Evolutionary conservation across 768 basidiomycete genomes (phyloP).

Genomic region (Tricholoma sp.): DNA sequence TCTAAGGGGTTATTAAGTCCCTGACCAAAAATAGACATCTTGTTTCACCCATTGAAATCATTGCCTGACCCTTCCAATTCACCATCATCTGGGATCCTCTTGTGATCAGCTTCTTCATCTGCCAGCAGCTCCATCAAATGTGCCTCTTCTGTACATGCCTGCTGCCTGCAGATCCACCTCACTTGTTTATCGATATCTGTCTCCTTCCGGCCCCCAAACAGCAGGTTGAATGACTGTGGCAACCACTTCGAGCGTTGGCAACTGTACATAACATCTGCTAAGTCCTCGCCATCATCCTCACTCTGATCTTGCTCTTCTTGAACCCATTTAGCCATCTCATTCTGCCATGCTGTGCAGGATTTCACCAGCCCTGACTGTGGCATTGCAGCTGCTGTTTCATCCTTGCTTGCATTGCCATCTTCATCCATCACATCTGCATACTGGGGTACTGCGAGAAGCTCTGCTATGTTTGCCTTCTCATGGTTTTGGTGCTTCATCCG

Average conservation of each 20-base stretch:
- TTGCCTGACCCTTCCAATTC: constrained; percentile 1
- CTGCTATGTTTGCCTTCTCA: constrained; percentile 2
- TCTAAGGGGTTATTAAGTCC: constrained; percentile 5
- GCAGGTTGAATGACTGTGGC: background rate
- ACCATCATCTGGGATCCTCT: background rate
- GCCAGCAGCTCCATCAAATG: constrained; percentile 16
- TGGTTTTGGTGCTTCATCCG: constrained; percentile 15
- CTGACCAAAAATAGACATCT: background rate
- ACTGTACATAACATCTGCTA: background rate
- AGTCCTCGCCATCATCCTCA: constrained; percentile 4
- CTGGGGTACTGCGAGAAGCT: constrained; percentile 17
- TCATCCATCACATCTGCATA: constrained; percentile 12
- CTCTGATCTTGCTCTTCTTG: background rate
- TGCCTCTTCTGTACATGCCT: too few relatives aligned
- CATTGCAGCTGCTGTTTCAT: background rate
- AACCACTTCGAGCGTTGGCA: constrained; percentile 12
- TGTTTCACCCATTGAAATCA: background rate
- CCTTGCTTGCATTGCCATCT: background rate
- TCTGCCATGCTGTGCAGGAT: too few relatives aligned
- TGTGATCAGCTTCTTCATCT: constrained; percentile 15
- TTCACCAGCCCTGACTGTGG: constrained; percentile 4
- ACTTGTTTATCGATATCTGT: constrained; percentile 8
- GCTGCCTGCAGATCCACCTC: background rate
- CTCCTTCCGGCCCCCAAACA: constrained; percentile 8
- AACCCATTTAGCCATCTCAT: too few relatives aligned